Evolutionary conservation across 140 eudicot species (phyloP), one percentile per base, ranked within the genome.

Genomic region (Cichorium intybus): DNA sequence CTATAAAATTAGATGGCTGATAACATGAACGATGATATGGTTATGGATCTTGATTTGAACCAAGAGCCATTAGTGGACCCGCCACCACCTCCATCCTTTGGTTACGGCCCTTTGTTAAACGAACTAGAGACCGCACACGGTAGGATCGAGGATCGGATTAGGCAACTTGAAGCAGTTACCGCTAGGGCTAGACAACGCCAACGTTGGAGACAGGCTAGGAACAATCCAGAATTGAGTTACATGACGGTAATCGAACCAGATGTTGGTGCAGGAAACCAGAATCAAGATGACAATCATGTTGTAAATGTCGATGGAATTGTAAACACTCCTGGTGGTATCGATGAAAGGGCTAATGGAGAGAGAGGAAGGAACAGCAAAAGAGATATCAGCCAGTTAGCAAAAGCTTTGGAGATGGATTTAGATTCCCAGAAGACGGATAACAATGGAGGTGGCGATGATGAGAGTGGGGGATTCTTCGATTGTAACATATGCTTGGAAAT

Each of bases 401-500:
- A 69, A 76, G 97, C 97, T 0, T 75, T 82, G 70, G 94, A 80
- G 73, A 74, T 76, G 84, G 89, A 76, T 63, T 54, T 55, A n/a
- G 87, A 70, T 10, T 71, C 65, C 14, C 70, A 79, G 57, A 82
- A 79, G 82, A 79, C 54, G 0, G 82, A 23, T 9, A 34, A 41
- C 10, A 60, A 62, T 20, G 81, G 73, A 46, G 85, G 76, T 31
- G 80, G 68, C 29, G 71, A 34, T 35, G 69, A 73, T 37, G 83
- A 75, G 33, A 84, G 84, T 54, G 88, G 86, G 8, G 81, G 82
- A 14, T 87, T 82, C 62, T 91, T 67, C 56, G 96, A 92, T 65
- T 92, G 98, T 72, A 81, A 85, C 59, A 77, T 92, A 29, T 92
- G 98, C 46, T 73, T 92, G 75, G 95, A 83, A 33, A 75, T 88